Evolutionary conservation across 2,329 filamentous ascomycete species (phyloP).

Genomic region (Cercospora zeina): DNA sequence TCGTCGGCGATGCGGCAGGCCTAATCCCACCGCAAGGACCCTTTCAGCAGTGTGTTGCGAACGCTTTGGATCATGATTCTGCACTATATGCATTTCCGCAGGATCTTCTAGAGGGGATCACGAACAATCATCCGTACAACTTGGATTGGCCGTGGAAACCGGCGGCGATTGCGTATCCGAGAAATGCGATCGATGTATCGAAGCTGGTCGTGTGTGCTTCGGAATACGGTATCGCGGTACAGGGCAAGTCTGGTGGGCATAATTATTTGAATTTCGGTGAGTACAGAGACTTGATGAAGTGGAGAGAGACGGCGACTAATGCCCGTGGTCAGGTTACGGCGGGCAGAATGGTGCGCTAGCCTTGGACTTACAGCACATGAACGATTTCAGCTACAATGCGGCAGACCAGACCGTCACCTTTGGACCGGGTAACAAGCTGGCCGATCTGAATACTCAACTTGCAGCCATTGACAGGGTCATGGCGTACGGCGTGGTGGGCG

Average conservation of each 20-base stretch:
- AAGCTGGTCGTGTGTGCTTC: conserved; percentile 25
- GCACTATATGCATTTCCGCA: conserved; percentile 24
- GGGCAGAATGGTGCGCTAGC: conserved; percentile 21
- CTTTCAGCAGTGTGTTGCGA: conserved; percentile 25
- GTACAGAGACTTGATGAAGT: neutral
- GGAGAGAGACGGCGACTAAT: neutral
- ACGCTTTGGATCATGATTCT: conserved; percentile 20
- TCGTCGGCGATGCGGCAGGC: conserved; percentile 17
- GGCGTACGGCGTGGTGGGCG: conserved; percentile 22
- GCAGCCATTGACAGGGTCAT: conserved; percentile 17
- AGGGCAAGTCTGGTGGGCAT: conserved; percentile 28
- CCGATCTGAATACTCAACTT: conserved; percentile 18
- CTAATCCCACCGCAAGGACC: conserved; percentile 18
- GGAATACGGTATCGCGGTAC: conserved; percentile 21
- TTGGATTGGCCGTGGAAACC: conserved; percentile 24
- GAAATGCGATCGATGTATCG: conserved; percentile 21
- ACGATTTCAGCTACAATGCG: conserved; percentile 22
- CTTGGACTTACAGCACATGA: conserved; percentile 24
- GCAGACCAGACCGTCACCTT: conserved; percentile 21
- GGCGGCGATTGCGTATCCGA: conserved; percentile 24
- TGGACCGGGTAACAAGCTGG: conserved; percentile 23
- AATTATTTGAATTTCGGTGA: conserved; percentile 25
- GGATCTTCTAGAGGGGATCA: conserved; percentile 23
- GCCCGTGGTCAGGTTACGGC: conserved; percentile 17
- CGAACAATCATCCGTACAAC: conserved; percentile 25